phyloP scores from a whole-genome alignment of 1,284 basidiomycete genomes.

The Afroboletus lepidellus region DNA sequence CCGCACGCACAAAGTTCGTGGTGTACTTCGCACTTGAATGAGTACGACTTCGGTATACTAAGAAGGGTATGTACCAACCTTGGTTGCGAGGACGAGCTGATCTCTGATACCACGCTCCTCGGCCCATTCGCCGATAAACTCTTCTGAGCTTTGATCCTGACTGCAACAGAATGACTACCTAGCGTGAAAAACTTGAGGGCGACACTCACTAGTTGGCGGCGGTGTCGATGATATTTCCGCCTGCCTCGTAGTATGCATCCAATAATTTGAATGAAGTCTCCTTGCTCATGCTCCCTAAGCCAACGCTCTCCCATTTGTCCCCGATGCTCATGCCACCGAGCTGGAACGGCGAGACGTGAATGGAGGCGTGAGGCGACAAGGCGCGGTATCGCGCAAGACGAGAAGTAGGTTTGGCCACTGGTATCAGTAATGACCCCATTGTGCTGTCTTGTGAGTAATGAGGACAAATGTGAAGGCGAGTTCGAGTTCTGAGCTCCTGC shows the following conservation, averaged over 20 bases:
- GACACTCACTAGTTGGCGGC: neutral
- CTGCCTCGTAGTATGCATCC: conserved; percentile 45
- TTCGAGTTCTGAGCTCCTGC: too few species aligned
- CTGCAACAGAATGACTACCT: conserved; percentile 25
- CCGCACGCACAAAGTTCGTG: conserved; percentile 28
- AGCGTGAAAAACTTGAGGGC: neutral
- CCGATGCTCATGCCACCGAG: conserved; percentile 57
- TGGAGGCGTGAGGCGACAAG: conserved; percentile 39
- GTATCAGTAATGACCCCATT: neutral
- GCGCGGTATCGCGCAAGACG: neutral
- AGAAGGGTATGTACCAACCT: too few species aligned
- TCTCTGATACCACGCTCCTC: conserved; percentile 49
- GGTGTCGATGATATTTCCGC: conserved; percentile 55
- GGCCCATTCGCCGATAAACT: conserved; percentile 59
- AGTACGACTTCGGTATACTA: too few species aligned
- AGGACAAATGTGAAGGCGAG: too few species aligned
- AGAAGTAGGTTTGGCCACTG: neutral
- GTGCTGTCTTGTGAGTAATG: neutral
- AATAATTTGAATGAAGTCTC: conserved; percentile 43
- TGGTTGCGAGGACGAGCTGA: conserved; percentile 55
- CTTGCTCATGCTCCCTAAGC: conserved; percentile 38
- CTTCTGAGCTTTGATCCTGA: conserved; percentile 50
- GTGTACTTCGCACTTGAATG: too few species aligned
- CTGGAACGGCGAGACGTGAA: too few species aligned
- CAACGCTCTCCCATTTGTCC: conserved; percentile 39